Evolutionary conservation across 495 filamentous ascomycete genomes (phyloP), one percentile per base, ranked within the genome.

Genomic region (Hypoxylon crocopeplum): DNA sequence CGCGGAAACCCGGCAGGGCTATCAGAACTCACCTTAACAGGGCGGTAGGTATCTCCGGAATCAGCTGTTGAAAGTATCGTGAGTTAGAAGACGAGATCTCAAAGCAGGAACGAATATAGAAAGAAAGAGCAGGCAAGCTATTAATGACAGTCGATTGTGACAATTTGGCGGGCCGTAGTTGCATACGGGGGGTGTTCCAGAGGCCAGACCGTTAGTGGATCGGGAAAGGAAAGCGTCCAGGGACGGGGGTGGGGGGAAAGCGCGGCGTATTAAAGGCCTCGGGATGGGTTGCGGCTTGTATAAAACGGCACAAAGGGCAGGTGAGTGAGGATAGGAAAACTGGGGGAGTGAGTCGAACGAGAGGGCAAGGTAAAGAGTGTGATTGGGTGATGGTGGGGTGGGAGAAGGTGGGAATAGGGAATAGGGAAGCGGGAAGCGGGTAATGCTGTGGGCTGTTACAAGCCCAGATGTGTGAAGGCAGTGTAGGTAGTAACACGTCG

Each of bases 1-100:
- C 17, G 29, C 30, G 22, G 45, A 49, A 48, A 48, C 50, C n/a
- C 2, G 30, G 22, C 25, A 56, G 29, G 22, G 2, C 3, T 10
- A 13, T 10, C 25, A 25, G 25, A 6, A 49, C 59, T 63, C 56
- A 63, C 59, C 59, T 63, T 63, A 0, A 82, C 79, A 56, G 78
- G 77, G 58, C 78, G 78, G 58, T 81, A 81, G 34, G 72, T 80
- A 56, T 81, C 78, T 69, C 77, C 78, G 51, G 78, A 72, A 57
- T 81, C 78, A 57, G 79, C 79, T 82, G 62, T 72, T 48, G 46
- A 56, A 39, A 30, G 48, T 54, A 67, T 64, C 44, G 39, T 53
- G 59, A 46, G 75, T 80, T 73, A 79, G 76, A 70, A 66, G 24
- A 39, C 21, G 70, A 58, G 33, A 54, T 51, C 45, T 39, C 37